phyloP scores from a whole-genome alignment of 495 filamentous ascomycete species.

The Podospora appendiculata region DNA sequence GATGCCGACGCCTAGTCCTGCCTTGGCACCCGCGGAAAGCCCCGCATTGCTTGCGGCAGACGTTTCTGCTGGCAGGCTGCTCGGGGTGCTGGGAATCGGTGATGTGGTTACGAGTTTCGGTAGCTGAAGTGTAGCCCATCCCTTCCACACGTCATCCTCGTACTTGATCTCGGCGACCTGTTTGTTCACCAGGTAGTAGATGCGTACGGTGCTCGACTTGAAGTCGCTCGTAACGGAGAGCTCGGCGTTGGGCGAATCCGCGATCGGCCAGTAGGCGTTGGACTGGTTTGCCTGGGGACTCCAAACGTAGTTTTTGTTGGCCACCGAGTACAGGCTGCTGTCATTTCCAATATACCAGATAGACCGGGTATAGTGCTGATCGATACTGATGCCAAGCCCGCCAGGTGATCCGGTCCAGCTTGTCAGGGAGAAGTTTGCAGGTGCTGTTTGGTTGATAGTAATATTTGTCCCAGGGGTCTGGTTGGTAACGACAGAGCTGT shows the following conservation, averaged over 20 bases:
- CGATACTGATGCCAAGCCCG: conserved; percentile 20
- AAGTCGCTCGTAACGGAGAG: conserved; percentile 20
- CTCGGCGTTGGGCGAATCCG: conserved; percentile 24
- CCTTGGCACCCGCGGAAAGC: conserved; percentile 28
- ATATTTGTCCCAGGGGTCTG: conserved; percentile 12
- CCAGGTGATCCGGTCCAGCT: conserved; percentile 20
- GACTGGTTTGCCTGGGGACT: conserved; percentile 11
- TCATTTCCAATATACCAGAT: conserved; percentile 33
- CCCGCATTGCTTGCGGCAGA: not conserved
- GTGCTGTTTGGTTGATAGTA: conserved; percentile 15
- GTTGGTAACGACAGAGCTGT: conserved; percentile 11
- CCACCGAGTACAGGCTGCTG: conserved; percentile 16
- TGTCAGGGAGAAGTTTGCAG: conserved; percentile 22
- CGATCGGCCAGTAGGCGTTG: conserved; percentile 20
- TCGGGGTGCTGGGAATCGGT: not conserved
- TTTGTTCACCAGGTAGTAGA: conserved; percentile 28
- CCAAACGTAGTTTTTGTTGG: conserved; percentile 22
- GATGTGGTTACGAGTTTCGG: not conserved
- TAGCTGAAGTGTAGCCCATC: conserved; percentile 3
- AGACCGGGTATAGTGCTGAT: conserved; percentile 16
- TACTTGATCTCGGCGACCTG: conserved; percentile 24
- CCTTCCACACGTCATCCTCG: conserved; percentile 17
- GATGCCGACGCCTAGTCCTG: conserved; percentile 30
- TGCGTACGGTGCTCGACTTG: conserved; percentile 13
- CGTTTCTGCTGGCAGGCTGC: not conserved